Evolutionary conservation across 805 yeast genomes (phyloP).

Genomic region (Schizosaccharomyces osmophilus): DNA sequence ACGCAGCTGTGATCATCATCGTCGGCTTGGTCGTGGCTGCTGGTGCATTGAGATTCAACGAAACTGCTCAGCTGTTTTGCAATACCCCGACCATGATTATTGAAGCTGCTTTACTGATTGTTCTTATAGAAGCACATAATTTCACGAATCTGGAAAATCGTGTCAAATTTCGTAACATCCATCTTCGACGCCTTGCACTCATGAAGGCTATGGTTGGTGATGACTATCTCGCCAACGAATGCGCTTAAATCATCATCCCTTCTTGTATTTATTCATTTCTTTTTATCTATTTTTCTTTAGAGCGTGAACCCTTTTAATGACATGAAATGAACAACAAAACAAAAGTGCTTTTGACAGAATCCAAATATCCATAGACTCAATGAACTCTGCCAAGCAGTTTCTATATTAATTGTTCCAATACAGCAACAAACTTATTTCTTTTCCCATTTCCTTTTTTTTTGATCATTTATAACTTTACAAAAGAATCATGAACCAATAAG

Average conservation of each 20-base stretch:
- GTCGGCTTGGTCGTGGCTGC: slow-evolving; percentile 15
- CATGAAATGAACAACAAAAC: neutral
- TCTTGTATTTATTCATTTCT: neutral
- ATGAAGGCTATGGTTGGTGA: neutral
- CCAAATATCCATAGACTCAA: too few species aligned
- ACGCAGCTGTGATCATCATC: slow-evolving; percentile 11
- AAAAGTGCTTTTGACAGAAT: too few species aligned
- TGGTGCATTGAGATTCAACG: slow-evolving; percentile 17
- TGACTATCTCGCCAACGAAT: neutral
- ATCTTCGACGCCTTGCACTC: slow-evolving; percentile 2
- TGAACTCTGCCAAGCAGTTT: too few species aligned
- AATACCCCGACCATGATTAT: slow-evolving; percentile 24
- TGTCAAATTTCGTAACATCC: neutral
- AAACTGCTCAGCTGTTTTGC: slow-evolving; percentile 19
- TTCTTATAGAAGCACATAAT: slow-evolving; percentile 8
- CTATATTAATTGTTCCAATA: too few species aligned
- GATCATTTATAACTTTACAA: too few species aligned
- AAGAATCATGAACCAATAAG: too few species aligned
- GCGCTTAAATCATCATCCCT: neutral
- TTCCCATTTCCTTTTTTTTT: too few species aligned
- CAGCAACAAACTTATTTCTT: too few species aligned
- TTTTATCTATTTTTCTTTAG: neutral
- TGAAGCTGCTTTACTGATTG: slow-evolving; percentile 19
- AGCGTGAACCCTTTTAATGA: neutral
- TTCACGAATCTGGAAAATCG: slow-evolving; percentile 2